Base-by-base conservation (phyloP, 139 green algal species). In the Chlamydomonas eustigma region DNA sequence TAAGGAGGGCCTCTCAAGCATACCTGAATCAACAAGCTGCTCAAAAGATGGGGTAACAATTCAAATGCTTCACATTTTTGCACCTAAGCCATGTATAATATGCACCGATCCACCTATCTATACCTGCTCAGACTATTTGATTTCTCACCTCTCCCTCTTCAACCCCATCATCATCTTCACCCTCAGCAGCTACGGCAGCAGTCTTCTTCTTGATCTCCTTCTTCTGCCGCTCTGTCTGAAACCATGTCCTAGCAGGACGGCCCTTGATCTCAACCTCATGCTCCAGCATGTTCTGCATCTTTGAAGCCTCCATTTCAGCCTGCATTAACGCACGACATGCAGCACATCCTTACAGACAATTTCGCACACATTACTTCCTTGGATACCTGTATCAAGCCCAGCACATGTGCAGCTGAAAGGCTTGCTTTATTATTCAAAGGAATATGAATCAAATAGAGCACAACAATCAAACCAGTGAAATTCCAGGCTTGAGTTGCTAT, bases 291-390 rank as follows among this genome's bases (percentile, higher is more conserved):
- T 98, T 98, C 35, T 75, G 12, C 39, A 81, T 81, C 80, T 93
- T 94, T 39, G 83, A 84, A 0, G 90, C 93, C 87, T 98, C 94
- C 94, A 99, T 98, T 85, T 99, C 95, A n/a, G 92, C 94, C 76
- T 85, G 81, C n/a, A 18, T 12, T 58, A n/a, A n/a, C n/a, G n/a
- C n/a, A n/a, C n/a, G n/a, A 25, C 28, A n/a, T 68, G 28, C 31
- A 37, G 70, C n/a, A n/a, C n/a, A n/a, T n/a, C n/a, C n/a, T n/a
- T n/a, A n/a, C n/a, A n/a, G n/a, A n/a, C n/a, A n/a, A n/a, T n/a
- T n/a, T n/a, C n/a, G n/a, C n/a, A n/a, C n/a, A n/a, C n/a, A n/a
- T n/a, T n/a, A n/a, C n/a, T n/a, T n/a, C n/a, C n/a, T n/a, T n/a
- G n/a, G n/a, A n/a, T n/a, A n/a, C n/a, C n/a, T n/a, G n/a, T n/a